phyloP scores from a whole-genome alignment of 805 yeast species.

The Cyberlindnera euphorbiiphila region DNA sequence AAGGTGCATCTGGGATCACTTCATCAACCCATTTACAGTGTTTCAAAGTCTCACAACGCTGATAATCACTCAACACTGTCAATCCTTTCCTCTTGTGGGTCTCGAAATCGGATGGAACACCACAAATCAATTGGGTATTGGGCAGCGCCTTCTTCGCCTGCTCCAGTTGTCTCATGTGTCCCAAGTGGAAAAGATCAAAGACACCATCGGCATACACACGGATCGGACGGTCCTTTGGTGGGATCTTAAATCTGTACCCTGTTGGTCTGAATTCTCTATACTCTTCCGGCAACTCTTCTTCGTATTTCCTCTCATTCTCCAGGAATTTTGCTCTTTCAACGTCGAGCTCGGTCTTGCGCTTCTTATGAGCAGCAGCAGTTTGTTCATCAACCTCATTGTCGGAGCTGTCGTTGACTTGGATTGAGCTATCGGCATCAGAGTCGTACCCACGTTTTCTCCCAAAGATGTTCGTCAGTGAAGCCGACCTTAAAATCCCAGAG shows the following conservation, averaged over 20 bases:
- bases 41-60: conserved; percentile 82
- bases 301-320: conserved; percentile 55
- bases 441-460: conserved; percentile 18
- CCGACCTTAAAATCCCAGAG: conserved; percentile 17
- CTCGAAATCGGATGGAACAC: conserved; percentile 84
- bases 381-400: conserved; percentile 14
- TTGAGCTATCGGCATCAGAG: conserved; percentile 13
- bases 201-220: conserved; percentile 98
- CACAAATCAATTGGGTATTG: conserved; percentile 81
- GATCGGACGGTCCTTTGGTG: conserved; percentile 81
- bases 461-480: conserved; percentile 22
- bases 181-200: conserved; percentile 92
- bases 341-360: conserved; percentile 25
- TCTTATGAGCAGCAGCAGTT: conserved; percentile 14
- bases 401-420: conserved; percentile 3
- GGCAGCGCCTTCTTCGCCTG: conserved; percentile 92
- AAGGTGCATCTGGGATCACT: conserved; percentile 90
- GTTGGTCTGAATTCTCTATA: conserved; percentile 73
- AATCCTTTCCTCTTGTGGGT: conserved; percentile 92
- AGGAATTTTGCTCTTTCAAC: conserved; percentile 27
- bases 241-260: conserved; percentile 75
- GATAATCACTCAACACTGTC: conserved; percentile 84
- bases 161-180: conserved; percentile 96
- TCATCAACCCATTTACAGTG: conserved; percentile 99
- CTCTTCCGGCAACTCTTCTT: conserved; percentile 62